Percentiles rank a stretch among this genome's conserved stretches.
phyloP scores from a whole-genome alignment of 345 rosid genomes.

The Syzygium aromaticum region DNA sequence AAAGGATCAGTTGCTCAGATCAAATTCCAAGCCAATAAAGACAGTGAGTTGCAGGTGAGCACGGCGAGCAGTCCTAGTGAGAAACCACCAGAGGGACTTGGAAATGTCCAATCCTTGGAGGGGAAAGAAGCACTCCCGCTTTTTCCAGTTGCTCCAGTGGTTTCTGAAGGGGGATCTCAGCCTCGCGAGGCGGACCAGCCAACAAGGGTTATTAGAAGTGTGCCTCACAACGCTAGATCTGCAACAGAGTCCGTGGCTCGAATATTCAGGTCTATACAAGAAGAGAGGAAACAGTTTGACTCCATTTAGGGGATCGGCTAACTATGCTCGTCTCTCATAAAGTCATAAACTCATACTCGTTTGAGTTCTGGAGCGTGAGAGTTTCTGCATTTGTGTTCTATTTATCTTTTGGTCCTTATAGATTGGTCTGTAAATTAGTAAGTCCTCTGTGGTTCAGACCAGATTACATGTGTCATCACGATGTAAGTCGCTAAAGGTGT shows the following conservation, averaged over 20 bases:
- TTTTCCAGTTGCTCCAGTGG: slow-evolving; percentile 10
- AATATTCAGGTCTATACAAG: slow-evolving; percentile 83
- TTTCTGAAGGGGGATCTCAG: slow-evolving; percentile 5
- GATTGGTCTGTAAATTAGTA: neutral
- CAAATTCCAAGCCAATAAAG: slow-evolving; percentile 28
- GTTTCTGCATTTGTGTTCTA: neutral
- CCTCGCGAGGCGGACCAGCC: slow-evolving; percentile 18
- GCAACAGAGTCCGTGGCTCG: slow-evolving; percentile 84
- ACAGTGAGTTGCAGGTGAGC: slow-evolving; percentile 35
- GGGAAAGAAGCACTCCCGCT: slow-evolving; percentile 20
- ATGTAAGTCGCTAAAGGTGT: neutral
- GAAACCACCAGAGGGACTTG: slow-evolving; percentile 5
- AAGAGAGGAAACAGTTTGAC: slow-evolving; percentile 53
- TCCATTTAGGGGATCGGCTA: slow-evolving; percentile 10
- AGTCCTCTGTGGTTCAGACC: neutral
- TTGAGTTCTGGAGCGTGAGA: neutral
- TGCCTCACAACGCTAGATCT: slow-evolving; percentile 68
- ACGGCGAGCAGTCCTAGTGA: slow-evolving; percentile 41
- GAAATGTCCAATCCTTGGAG: slow-evolving; percentile 8
- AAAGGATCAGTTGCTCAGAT: slow-evolving; percentile 15
- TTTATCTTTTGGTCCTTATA: neutral
- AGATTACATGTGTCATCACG: neutral
- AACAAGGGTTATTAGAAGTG: slow-evolving; percentile 64
- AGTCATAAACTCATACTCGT: neutral
- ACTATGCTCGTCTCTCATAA: neutral